Evolutionary conservation across 768 basidiomycete species (phyloP).

Genomic region (Boletus pseudo-olivaceus): DNA sequence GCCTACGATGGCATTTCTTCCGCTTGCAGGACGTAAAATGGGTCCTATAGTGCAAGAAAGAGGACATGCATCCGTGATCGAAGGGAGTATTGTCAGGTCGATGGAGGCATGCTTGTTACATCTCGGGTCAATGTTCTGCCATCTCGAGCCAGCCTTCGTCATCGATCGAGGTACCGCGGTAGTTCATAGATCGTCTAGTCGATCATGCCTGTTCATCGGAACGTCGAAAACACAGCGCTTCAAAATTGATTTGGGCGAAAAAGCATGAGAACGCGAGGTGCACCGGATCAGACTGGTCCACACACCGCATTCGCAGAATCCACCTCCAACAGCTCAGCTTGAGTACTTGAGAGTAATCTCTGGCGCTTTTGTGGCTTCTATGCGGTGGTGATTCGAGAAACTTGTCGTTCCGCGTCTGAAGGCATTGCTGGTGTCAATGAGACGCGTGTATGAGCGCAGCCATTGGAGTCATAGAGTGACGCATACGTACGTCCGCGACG

Average conservation of each 20-base stretch:
- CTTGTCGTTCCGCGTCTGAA: no score
- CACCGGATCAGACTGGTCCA: neutral
- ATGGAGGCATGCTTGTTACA: no score
- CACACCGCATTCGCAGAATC: neutral
- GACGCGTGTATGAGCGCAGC: no score
- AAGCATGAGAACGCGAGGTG: no score
- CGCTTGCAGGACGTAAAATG: neutral
- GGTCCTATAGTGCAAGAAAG: neutral
- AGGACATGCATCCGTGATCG: neutral
- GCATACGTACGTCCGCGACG: no score
- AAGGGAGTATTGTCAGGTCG: neutral
- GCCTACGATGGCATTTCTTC: neutral
- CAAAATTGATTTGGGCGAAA: neutral
- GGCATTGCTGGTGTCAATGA: no score
- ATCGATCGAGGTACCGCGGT: neutral
- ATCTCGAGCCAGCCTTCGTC: no score
- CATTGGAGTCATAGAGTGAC: no score
- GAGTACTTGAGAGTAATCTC: no score
- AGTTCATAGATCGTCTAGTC: neutral
- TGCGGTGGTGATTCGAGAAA: no score
- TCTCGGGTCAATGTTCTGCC: no score
- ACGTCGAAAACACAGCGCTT: neutral
- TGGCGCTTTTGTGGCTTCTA: no score
- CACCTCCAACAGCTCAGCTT: neutral
- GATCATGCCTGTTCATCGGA: neutral